Base-by-base conservation (phyloP, 441 rosid species). In the Pelargonium fulgidum region DNA sequence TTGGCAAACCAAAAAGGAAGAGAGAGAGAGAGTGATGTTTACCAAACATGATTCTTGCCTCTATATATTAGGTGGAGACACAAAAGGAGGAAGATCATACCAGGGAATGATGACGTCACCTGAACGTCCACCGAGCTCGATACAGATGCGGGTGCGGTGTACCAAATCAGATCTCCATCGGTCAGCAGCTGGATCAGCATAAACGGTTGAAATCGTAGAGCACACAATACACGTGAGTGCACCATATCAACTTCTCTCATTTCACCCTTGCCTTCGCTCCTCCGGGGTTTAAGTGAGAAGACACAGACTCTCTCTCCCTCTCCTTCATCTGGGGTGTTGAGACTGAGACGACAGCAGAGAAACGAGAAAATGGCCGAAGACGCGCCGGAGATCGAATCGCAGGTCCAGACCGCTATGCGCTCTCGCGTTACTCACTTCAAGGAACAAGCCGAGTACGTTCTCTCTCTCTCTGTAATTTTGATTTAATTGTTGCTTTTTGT, bases 361-460 rank as follows among this genome's bases (percentile, higher is more conserved):
- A 52, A 4, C 19, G 2, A 13, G 20, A 64, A n/a, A 64, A 64
- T 64, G 67, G 67, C 67, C 12, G 67, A 64, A 64, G 67, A 29
- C 47, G 71, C 67, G 54, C 72, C 48, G n/a, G 85, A 78, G 58
- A 79, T 81, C 19, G 89, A 93, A 86, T 80, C 77, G 11, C 82
- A 75, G 81, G 85, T 93, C 70, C 72, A 80, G 62, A 73, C 73
- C 14, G 98, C 96, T 39, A 83, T 89, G 89, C 87, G 75, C 72
- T 80, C 93, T 75, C 93, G 96, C 64, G 83, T 84, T 69, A 13
- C 80, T 41, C 81, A 87, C 82, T 85, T 93, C 81, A 80, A 80
- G 70, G 78, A 83, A 50, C 86, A 82, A 77, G 72, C 96, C 70
- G 86, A 89, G 96, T 87, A 76, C 65, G n/a, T 73, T 14, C 68